Evolutionary conservation across 768 basidiomycete genomes (phyloP).

Genomic region (Tephrocybe rancida): DNA sequence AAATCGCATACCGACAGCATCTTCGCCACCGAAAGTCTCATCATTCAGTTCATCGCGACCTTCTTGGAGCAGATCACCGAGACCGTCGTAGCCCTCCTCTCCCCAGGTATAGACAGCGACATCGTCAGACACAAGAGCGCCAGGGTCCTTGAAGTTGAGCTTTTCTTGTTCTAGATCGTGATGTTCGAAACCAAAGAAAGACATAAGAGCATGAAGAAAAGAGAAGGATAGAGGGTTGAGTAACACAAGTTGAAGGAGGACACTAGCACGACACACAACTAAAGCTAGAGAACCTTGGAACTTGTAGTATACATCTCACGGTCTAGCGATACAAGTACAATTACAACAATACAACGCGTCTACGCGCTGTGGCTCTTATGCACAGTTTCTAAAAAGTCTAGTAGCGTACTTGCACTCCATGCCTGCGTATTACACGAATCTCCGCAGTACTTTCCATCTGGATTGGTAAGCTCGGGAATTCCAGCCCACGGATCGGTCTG

Average conservation of each 20-base stretch:
- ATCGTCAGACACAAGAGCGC: conserved; percentile 67
- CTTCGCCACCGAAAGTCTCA: conserved; percentile 87
- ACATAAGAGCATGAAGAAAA: conserved; percentile 53
- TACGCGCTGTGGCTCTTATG: conserved; percentile 35
- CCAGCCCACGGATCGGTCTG: conserved; percentile 88
- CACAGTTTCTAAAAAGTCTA: conserved; percentile 86
- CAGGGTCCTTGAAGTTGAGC: conserved; percentile 52
- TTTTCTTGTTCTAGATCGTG: conserved; percentile 66
- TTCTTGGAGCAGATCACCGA: conserved; percentile 87
- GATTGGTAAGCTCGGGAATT: conserved; percentile 90
- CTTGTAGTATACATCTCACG: conserved; percentile 13
- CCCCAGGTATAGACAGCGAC: conserved; percentile 94
- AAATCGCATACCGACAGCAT: conserved; percentile 65
- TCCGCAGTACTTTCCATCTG: conserved; percentile 76
- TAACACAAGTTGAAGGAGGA: conserved; percentile 3
- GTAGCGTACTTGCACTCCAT: conserved; percentile 91
- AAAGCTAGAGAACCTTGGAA: conserved; percentile 5
- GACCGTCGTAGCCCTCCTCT: conserved; percentile 86
- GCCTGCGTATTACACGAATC: conserved; percentile 96
- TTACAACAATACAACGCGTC: conserved; percentile 11
- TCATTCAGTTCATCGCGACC: conserved; percentile 93
- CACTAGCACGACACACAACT: not conserved
- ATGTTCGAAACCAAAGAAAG: conserved; percentile 81
- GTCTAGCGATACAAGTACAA: conserved; percentile 16
- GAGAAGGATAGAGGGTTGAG: conserved; percentile 16